Evolutionary conservation across 1,139 yeast species (phyloP).

Genomic region (Kazachstania sp.): DNA sequence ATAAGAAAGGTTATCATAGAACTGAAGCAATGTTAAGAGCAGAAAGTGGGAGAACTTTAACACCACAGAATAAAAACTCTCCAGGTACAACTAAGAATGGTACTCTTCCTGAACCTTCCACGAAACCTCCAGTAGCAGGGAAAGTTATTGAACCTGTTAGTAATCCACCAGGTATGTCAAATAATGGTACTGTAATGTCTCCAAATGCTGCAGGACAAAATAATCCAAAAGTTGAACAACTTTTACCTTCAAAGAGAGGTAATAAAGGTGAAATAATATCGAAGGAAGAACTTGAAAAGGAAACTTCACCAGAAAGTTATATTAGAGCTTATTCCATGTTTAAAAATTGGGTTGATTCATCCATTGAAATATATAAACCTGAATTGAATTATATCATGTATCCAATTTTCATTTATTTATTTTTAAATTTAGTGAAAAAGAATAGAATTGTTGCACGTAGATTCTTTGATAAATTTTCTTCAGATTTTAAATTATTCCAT

Average conservation of each 20-base stretch:
- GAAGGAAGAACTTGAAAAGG: conserved; percentile 17
- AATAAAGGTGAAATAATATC: conserved; percentile 33
- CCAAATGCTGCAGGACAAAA: conserved; percentile 24
- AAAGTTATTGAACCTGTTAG: conserved; percentile 32
- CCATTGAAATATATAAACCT: conserved; percentile 85
- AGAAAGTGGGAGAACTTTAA: conserved; percentile 70
- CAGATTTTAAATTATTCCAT: conserved; percentile 69
- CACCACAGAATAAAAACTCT: conserved; percentile 39
- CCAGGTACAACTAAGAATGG: conserved; percentile 31
- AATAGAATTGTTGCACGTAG: conserved; percentile 55
- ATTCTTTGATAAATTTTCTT: conserved; percentile 67
- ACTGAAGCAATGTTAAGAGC: conserved; percentile 91
- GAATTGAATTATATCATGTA: conserved; percentile 76
- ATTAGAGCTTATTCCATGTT: conserved; percentile 70
- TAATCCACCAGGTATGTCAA: conserved; percentile 29
- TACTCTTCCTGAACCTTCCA: conserved; percentile 28
- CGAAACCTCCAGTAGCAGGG: conserved; percentile 30
- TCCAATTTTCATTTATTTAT: conserved; percentile 87
- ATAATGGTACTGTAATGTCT: conserved; percentile 9
- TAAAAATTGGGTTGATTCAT: conserved; percentile 83
- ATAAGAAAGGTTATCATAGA: conserved; percentile 86
- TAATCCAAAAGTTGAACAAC: neutral
- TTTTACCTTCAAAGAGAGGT: conserved; percentile 33
- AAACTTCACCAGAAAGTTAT: conserved; percentile 59
- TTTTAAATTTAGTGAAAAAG: conserved; percentile 65